Conservation (phyloP, 2,329 filamentous ascomycete genomes). For the Colletotrichum lentis region DNA sequence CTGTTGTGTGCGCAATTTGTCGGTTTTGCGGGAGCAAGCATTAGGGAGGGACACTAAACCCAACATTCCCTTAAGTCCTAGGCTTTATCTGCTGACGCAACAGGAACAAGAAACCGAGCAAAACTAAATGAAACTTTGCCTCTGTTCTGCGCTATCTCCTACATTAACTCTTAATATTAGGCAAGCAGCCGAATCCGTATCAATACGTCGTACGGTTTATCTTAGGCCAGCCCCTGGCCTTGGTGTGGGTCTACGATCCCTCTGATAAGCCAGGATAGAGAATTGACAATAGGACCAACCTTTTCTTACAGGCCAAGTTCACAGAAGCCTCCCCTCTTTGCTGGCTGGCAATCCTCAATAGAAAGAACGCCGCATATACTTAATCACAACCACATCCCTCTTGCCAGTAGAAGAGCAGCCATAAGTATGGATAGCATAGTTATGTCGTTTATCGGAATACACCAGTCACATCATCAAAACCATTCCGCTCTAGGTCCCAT, state of each 20-base stretch:
- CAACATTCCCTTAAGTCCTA: not conserved
- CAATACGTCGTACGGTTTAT: not conserved
- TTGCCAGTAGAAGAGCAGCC: not conserved
- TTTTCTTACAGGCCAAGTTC: too few species aligned
- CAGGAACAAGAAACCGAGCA: not conserved
- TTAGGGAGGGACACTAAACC: not conserved
- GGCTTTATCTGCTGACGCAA: not conserved
- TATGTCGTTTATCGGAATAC: not conserved
- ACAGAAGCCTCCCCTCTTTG: too few species aligned
- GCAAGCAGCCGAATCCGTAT: not conserved
- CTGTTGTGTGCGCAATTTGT: not conserved
- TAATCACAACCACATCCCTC: not conserved
- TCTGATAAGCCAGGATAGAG: not conserved
- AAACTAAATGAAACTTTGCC: not conserved
- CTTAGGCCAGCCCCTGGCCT: not conserved
- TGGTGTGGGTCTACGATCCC: conserved; percentile 2
- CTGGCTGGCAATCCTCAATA: not conserved
- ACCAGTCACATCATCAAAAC: not conserved
- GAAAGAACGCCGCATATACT: not conserved
- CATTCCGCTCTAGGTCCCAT: too few species aligned
- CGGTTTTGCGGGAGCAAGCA: not conserved
- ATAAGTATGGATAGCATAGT: not conserved
- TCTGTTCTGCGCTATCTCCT: not conserved
- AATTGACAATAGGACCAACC: not conserved
- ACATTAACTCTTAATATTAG: too few species aligned